Conservation (phyloP, 805 yeast genomes). For the Spathaspora arborariae region DNA sequence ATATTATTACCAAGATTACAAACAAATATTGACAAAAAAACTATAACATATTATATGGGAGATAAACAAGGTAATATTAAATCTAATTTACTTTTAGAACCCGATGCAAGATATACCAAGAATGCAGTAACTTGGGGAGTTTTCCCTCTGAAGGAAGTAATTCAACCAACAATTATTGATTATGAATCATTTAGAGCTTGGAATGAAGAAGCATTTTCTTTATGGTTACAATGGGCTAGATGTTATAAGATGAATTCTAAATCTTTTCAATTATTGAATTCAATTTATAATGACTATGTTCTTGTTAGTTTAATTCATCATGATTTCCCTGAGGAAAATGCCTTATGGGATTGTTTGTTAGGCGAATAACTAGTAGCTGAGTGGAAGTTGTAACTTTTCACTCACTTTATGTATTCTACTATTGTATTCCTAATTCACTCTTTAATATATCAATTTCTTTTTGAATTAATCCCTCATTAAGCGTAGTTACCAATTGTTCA, state of each 20-base stretch:
- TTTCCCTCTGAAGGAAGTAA: conserved; percentile 83
- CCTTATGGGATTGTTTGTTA: conserved; percentile 68
- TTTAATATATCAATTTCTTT: conserved; percentile 38
- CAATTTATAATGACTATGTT: conserved; percentile 58
- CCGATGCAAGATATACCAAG: conserved; percentile 36
- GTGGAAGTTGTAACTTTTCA: conserved; percentile 4
- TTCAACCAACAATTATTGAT: conserved; percentile 90
- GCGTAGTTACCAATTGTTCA: conserved; percentile 19
- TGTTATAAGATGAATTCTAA: conserved; percentile 59
- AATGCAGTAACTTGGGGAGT: conserved; percentile 98
- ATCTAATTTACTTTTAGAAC: conserved; percentile 52
- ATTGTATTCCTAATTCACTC: conserved; percentile 11
- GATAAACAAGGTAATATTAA: conserved; percentile 55
- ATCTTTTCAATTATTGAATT: conserved; percentile 59
- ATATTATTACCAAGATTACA: conserved; percentile 51
- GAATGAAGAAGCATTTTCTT: conserved; percentile 91
- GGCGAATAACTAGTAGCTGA: conserved; percentile 21
- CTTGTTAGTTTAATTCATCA: conserved; percentile 87
- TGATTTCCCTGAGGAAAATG: conserved; percentile 69
- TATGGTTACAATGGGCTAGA: conserved; percentile 90
- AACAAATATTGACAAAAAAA: conserved; percentile 29
- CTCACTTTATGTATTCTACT: background rate
- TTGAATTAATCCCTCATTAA: conserved; percentile 33
- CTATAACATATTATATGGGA: conserved; percentile 72
- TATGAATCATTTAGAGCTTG: conserved; percentile 92